These are phyloP conservation scores for Penicillium flavigenum DNA, from an alignment of 495 filamentous ascomycete genomes.

Conservation along the genomic window DNA sequence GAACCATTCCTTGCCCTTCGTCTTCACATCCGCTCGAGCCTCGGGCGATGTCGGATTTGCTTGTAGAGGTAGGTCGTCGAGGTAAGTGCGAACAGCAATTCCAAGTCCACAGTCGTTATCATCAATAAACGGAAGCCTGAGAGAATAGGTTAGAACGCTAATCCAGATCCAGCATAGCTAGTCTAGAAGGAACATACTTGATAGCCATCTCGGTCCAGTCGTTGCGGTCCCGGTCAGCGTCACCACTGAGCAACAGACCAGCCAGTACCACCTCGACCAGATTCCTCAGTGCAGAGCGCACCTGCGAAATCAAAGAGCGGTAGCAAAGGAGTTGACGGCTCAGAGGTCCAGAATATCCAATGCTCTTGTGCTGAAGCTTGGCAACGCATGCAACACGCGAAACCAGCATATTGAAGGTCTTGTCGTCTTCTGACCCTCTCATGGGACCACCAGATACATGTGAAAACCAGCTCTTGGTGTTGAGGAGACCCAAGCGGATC, in stretches of 20 bases:
- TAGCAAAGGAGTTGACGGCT: constrained; percentile 87
- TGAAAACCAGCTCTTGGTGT: constrained; percentile 58
- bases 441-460: constrained; percentile 59
- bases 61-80: constrained; percentile 74
- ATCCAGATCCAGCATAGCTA: background rate
- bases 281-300: constrained; percentile 75
- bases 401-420: constrained; percentile 71
- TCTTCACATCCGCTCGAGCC: constrained; percentile 58
- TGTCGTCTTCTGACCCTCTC: constrained; percentile 61
- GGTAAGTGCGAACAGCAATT: constrained; percentile 87
- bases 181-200: constrained; percentile 52
- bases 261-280: constrained; percentile 76
- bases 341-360: constrained; percentile 92
- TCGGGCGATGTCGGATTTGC: constrained; percentile 56
- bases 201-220: constrained; percentile 71
- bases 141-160: constrained; percentile 32
- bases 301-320: constrained; percentile 75
- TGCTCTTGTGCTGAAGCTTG: constrained; percentile 74
- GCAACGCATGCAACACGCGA: constrained; percentile 81
- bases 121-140: constrained; percentile 78
- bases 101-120: constrained; percentile 83
- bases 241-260: constrained; percentile 76
- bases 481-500: constrained; percentile 72
- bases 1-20: constrained; percentile 69
- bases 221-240: constrained; percentile 66